A percentile compares a stretch with the other conserved stretches of the same genome.
Evolutionary conservation across 108 stramenopile genomes (phyloP).

Genomic region (Nitzschia sp.): DNA sequence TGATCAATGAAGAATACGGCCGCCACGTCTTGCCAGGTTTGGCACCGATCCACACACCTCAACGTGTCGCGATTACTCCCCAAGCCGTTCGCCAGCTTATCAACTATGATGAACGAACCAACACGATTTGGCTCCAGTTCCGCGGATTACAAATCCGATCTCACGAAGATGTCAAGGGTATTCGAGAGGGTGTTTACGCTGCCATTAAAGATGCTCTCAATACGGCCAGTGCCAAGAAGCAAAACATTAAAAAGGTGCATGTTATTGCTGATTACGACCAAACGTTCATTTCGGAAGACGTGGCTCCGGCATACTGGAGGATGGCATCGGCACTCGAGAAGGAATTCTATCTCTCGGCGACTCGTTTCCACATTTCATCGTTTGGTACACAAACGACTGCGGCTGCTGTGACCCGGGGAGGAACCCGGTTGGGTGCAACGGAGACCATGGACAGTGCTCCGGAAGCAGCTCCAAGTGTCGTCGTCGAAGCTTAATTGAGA

Average conservation of each 20-base stretch:
- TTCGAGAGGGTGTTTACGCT: constrained; percentile 14
- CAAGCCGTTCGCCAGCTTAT: constrained; percentile 5
- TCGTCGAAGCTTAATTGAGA: too few relatives aligned
- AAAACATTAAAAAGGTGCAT: constrained; percentile 12
- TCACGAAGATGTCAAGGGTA: constrained; percentile 14
- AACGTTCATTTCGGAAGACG: constrained; percentile 5
- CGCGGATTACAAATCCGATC: constrained; percentile 19
- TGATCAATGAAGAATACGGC: constrained; percentile 36
- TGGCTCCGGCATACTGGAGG: constrained; percentile 18
- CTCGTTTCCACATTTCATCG: constrained; percentile 17
- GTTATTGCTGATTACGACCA: constrained; percentile 21
- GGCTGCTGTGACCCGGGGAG: neutral
- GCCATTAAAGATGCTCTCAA: constrained; percentile 1
- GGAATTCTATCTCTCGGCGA: constrained; percentile 16
- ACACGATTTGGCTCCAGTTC: constrained; percentile 20
- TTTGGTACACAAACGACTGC: constrained; percentile 15
- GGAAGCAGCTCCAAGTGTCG: too few relatives aligned
- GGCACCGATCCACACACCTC: constrained; percentile 12
- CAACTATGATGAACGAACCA: constrained; percentile 7
- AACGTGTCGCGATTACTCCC: constrained; percentile 16
- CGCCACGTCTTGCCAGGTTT: constrained; percentile 25
- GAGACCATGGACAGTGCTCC: too few relatives aligned
- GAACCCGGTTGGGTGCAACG: neutral
- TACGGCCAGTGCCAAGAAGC: neutral
- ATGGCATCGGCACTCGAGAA: constrained; percentile 9